These are phyloP conservation scores for Kingdonia uniflora DNA, from an alignment of 164 flowering plant genomes.

Conservation along the genomic window DNA sequence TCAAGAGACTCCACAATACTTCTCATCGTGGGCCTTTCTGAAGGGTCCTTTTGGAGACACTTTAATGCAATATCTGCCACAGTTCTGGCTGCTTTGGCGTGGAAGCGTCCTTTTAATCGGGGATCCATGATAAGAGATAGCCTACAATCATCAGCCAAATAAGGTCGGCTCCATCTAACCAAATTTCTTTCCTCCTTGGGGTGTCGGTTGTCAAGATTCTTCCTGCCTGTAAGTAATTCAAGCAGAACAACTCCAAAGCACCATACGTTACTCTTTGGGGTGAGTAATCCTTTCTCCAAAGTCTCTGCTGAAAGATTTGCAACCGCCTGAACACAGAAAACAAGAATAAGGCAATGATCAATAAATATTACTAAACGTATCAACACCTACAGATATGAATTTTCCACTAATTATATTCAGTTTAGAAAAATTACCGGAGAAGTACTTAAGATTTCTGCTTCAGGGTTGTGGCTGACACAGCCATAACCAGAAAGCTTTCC, in stretches of 20 bases:
- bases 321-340: conserved; percentile 34
- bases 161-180: conserved; percentile 84
- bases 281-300: conserved; percentile 72
- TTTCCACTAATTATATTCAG: not conserved
- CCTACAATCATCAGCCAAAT: conserved; percentile 68
- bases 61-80: conserved; percentile 72
- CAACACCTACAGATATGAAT: not conserved
- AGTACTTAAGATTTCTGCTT: conserved; percentile 49
- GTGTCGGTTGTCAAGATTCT: conserved; percentile 55
- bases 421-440: conserved; percentile 48
- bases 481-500: conserved; percentile 99
- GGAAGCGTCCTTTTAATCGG: conserved; percentile 75
- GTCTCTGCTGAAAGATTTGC: conserved; percentile 85
- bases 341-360: not conserved
- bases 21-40: conserved; percentile 90
- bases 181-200: conserved; percentile 85
- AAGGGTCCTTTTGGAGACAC: conserved; percentile 84
- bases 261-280: conserved; percentile 97
- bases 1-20: conserved; percentile 61
- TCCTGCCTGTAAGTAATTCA: conserved; percentile 83
- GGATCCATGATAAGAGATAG: conserved; percentile 89
- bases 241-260: conserved; percentile 88
- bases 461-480: conserved; percentile 60
- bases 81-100: conserved; percentile 61
- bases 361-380: not conserved